phyloP scores from a whole-genome alignment of 352 stramenopile species.

The Thraustochytrium striatum region DNA sequence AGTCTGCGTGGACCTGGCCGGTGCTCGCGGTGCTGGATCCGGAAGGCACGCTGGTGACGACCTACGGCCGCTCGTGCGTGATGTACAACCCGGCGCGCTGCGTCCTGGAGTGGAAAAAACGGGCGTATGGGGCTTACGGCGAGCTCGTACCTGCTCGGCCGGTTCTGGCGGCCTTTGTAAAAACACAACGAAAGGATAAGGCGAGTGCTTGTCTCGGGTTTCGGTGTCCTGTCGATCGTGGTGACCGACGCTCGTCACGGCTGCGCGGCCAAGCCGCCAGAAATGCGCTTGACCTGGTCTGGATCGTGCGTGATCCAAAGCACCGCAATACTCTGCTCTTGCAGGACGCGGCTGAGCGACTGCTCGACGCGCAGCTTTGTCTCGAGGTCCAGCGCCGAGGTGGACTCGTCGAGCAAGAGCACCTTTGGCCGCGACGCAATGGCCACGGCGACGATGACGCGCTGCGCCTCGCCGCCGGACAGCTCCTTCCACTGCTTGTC shows the following conservation, averaged over 20 bases:
- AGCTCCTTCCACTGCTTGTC: slow-evolving; percentile 51
- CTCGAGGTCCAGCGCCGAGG: slow-evolving; percentile 59
- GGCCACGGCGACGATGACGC: slow-evolving; percentile 62
- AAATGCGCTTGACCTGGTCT: slow-evolving; percentile 5
- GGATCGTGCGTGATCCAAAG: slow-evolving; percentile 36
- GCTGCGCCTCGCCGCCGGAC: slow-evolving; percentile 65
- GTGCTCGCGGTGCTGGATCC: slow-evolving; percentile 1
- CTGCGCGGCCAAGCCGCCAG: background rate
- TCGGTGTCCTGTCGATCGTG: background rate
- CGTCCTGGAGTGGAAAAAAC: slow-evolving; percentile 1
- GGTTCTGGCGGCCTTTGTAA: background rate
- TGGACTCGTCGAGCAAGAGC: slow-evolving; percentile 64
- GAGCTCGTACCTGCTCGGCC: background rate
- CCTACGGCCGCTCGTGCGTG: background rate
- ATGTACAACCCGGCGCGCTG: slow-evolving; percentile 19
- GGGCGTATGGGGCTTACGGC: background rate
- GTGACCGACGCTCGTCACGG: background rate
- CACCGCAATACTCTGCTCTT: background rate
- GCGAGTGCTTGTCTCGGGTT: background rate
- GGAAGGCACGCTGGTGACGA: background rate
- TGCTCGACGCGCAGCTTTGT: slow-evolving; percentile 52
- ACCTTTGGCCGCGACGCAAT: slow-evolving; percentile 58
- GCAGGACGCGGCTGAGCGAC: background rate
- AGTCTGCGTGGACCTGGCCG: background rate
- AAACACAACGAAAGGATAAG: background rate